Evolutionary conservation across 2,329 filamentous ascomycete species (phyloP).

Genomic region (Dactylella cylindrospora): DNA sequence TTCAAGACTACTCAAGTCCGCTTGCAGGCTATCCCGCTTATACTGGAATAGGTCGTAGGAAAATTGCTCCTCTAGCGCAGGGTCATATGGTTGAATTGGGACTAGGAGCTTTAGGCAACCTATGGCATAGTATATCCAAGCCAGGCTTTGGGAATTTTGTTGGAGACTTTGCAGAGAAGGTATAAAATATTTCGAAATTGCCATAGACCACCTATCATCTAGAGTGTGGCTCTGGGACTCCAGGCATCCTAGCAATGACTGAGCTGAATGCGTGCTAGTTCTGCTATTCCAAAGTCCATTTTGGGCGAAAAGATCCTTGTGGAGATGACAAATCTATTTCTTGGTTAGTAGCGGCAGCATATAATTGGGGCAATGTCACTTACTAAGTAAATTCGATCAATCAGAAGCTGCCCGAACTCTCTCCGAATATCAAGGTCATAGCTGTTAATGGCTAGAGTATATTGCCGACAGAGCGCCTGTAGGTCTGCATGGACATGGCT

Average conservation of each 20-base stretch:
- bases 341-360: background rate
- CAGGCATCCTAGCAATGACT: constrained; percentile 7
- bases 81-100: constrained; percentile 83
- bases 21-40: constrained; percentile 14
- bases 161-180: constrained; percentile 50
- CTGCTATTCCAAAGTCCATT: background rate
- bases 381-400: constrained; percentile 18
- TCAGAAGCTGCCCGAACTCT: constrained; percentile 13
- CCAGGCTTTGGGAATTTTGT: constrained; percentile 54
- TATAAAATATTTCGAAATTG: constrained; percentile 51
- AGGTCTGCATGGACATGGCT: constrained; percentile 22
- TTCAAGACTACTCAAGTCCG: constrained; percentile 19
- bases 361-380: background rate
- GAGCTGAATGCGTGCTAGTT: background rate
- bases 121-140: constrained; percentile 75
- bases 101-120: constrained; percentile 77
- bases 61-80: constrained; percentile 54
- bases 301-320: constrained; percentile 10
- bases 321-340: constrained; percentile 26
- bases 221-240: background rate
- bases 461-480: constrained; percentile 15
- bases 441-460: constrained; percentile 6
- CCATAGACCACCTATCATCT: constrained; percentile 25
- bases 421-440: constrained; percentile 7
- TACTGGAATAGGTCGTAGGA: constrained; percentile 17